Evolutionary conservation across 768 basidiomycete species (phyloP).

Genomic region (Pisolithus sp.): DNA sequence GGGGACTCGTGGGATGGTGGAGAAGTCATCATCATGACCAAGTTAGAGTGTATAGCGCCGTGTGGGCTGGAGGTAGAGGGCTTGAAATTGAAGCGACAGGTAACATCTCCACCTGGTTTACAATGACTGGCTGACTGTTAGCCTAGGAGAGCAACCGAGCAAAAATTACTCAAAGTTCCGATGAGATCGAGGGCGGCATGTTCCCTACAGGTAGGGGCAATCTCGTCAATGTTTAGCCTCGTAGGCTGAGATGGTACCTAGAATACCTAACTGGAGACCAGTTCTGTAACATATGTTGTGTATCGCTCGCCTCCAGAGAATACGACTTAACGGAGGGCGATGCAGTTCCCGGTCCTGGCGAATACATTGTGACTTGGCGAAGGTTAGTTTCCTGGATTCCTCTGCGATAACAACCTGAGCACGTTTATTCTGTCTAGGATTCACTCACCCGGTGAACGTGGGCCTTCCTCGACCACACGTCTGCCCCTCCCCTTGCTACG

Average conservation of each 20-base stretch:
- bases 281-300: conserved; percentile 49
- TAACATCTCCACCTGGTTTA: conserved; percentile 20
- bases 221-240: background rate
- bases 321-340: conserved; percentile 29
- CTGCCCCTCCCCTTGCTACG: conserved; percentile 56
- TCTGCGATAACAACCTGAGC: background rate
- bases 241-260: conserved; percentile 16
- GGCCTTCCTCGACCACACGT: conserved; percentile 40
- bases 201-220: conserved; percentile 41
- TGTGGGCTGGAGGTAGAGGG: conserved; percentile 49
- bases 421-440: conserved; percentile 33
- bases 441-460: conserved; percentile 36
- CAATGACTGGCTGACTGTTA: background rate
- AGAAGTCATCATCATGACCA: conserved; percentile 51
- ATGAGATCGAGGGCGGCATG: conserved; percentile 35
- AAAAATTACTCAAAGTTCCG: conserved; percentile 46
- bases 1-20: conserved; percentile 48
- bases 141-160: conserved; percentile 39
- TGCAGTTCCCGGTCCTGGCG: conserved; percentile 45
- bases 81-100: conserved; percentile 43
- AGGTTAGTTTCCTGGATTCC: conserved; percentile 34
- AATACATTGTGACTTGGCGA: conserved; percentile 59
- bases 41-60: conserved; percentile 48
- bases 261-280: conserved; percentile 64
- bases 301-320: conserved; percentile 41